Evolutionary conservation across 768 basidiomycete genomes (phyloP), one percentile per base, ranked within the genome.

Genomic region (Mycena metata): DNA sequence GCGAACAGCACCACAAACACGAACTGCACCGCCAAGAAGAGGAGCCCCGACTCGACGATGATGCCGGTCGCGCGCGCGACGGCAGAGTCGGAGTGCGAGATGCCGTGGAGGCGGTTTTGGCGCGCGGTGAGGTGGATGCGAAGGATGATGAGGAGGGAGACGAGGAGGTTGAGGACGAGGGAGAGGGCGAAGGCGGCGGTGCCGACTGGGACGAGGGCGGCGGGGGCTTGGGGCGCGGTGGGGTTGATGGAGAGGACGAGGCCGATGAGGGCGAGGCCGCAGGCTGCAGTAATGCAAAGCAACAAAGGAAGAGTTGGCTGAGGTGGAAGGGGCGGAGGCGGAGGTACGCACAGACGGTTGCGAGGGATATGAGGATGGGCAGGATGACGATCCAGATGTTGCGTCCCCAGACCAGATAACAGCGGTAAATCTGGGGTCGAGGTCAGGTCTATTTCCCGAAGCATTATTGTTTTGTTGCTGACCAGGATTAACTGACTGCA

Each of bases 1-100:
- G 83, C 77, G 55, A 83, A 78, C 33, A 83, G 76, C 17, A 81
- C 67, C 52, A 82, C 80, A n/a, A 83, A 82, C n/a, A 82, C 45
- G 45, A 85, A 64, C 52, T 85, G 83, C 50, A 75, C 76, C 23
- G 74, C 52, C n/a, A 84, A 76, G 72, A 82, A 84, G 45, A 84
- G 76, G 26, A 74, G 70, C 3, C 83, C 83, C 33, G 81, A 80
- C 71, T 84, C 83, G 60, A 84, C 58, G 66, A 83, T 70, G 61
- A 84, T 78, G 45, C 61, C 71, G 41, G 79, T 77, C 3, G 80
- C 82, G 21, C 61, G 75, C 41, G 64, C 73, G 5, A 74, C 64
- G 1, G 70, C 8, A 24, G 10, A 70, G 13, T 60, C 50, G 6
- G 54, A 24, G 36, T 23, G 59, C 17, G 60, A 33, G 60, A 75